These are phyloP conservation scores for Acanthamoeba lenticulata DNA, from an alignment of 208 protist genomes.

Conservation along the genomic window DNA sequence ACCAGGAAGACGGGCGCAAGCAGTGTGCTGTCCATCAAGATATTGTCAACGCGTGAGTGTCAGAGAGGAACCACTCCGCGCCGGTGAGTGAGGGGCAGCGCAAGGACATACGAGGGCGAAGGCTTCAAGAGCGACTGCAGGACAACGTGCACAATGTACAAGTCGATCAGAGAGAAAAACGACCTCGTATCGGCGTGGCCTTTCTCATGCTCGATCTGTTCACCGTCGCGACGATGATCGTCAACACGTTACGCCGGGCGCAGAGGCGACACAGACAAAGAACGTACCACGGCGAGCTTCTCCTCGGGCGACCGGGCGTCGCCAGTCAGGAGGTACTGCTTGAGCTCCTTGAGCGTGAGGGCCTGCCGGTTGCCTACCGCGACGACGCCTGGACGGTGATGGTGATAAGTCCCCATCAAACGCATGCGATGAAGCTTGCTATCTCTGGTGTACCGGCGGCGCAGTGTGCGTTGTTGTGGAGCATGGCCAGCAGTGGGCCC, in stretches of 20 bases:
- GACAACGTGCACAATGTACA: not conserved
- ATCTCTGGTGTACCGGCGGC: not conserved
- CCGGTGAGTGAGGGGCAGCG: too few relatives aligned
- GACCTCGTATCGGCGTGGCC: not conserved
- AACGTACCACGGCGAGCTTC: not conserved
- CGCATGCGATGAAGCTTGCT: too few relatives aligned
- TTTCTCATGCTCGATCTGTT: constrained; percentile 26
- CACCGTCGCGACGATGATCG: not conserved
- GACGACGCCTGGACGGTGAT: not conserved
- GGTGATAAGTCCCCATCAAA: not conserved
- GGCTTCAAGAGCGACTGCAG: not conserved
- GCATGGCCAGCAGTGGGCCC: not conserved
- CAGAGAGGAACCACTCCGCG: too few relatives aligned
- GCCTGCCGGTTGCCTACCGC: not conserved
- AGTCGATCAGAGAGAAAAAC: not conserved
- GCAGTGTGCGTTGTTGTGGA: not conserved
- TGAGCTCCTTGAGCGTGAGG: not conserved
- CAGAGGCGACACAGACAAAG: not conserved
- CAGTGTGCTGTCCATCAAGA: not conserved
- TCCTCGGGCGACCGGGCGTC: not conserved
- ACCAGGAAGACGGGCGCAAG: not conserved
- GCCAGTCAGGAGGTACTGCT: not conserved
- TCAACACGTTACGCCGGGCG: not conserved
- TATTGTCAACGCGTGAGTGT: not conserved
- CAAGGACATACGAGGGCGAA: not conserved